Evolutionary conservation across 805 yeast genomes (phyloP).

Genomic region (Dipodascopsis uninucleata): DNA sequence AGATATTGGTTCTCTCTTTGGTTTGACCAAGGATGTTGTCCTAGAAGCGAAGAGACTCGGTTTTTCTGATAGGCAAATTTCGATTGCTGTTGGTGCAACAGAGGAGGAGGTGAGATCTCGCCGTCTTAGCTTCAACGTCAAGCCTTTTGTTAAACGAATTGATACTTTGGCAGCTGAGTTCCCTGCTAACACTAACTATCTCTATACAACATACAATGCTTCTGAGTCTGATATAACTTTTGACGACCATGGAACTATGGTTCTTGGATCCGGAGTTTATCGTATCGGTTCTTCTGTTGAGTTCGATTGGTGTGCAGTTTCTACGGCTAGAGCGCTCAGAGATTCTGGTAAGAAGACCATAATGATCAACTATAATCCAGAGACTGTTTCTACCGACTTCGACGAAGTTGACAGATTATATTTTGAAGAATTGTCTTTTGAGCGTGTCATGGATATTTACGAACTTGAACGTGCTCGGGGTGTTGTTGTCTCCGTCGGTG

Average conservation of each 20-base stretch:
- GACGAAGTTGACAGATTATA: conserved; percentile 97
- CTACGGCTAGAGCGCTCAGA: conserved; percentile 91
- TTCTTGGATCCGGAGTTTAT: conserved; percentile 98
- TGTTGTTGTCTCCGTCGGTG: conserved; percentile 94
- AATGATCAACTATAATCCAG: conserved; percentile 97
- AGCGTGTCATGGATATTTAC: conserved; percentile 95
- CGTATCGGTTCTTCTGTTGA: conserved; percentile 98
- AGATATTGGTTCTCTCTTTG: conserved; percentile 53
- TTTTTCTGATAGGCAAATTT: conserved; percentile 92
- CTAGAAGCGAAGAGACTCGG: conserved; percentile 86
- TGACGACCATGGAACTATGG: conserved; percentile 88
- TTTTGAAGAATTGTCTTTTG: conserved; percentile 91
- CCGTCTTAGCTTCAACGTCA: conserved; percentile 74
- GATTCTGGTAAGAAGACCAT: conserved; percentile 82
- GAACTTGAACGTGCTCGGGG: conserved; percentile 88
- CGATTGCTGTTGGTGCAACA: conserved; percentile 61
- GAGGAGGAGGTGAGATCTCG: conserved; percentile 80
- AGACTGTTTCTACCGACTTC: conserved; percentile 95
- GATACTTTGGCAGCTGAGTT: conserved; percentile 98
- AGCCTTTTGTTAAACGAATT: conserved; percentile 93
- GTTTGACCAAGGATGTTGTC: conserved; percentile 65
- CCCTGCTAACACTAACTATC: conserved; percentile 94
- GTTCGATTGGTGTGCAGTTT: conserved; percentile 99
- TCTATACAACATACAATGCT: conserved; percentile 95
- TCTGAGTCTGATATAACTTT: conserved; percentile 77